A percentile compares a stretch with the other conserved stretches of the same genome.
phyloP scores from a whole-genome alignment of 805 yeast genomes.

The Maudiozyma serrabonitensis region DNA sequence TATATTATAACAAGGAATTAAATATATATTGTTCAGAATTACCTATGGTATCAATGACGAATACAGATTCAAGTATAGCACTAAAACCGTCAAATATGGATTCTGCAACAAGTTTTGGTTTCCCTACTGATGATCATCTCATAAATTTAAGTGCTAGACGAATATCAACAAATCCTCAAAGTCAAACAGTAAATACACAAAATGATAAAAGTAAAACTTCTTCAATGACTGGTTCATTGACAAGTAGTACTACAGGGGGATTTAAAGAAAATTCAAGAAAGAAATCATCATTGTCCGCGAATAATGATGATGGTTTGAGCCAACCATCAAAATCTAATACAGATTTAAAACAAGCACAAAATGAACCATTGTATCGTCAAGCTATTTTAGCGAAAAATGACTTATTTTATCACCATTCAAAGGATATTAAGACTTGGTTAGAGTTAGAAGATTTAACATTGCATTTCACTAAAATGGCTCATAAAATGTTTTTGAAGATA shows the following conservation, averaged over 20 bases:
- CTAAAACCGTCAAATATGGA: neutral
- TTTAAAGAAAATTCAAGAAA: neutral
- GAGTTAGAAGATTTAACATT: slow-evolving; percentile 40
- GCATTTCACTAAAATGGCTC: slow-evolving; percentile 38
- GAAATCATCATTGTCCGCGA: neutral
- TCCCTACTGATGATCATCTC: slow-evolving; percentile 24
- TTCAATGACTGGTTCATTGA: neutral
- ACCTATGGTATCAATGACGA: slow-evolving; percentile 40
- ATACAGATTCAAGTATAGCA: slow-evolving; percentile 4
- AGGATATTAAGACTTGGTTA: slow-evolving; percentile 55
- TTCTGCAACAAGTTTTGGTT: slow-evolving; percentile 3
- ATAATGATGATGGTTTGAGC: neutral
- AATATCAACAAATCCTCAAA: slow-evolving; percentile 11
- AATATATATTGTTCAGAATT: slow-evolving; percentile 49
- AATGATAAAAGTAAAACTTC: neutral
- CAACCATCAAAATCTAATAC: neutral
- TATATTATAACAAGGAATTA: slow-evolving; percentile 52
- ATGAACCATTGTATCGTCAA: slow-evolving; percentile 10
- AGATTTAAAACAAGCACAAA: slow-evolving; percentile 4
- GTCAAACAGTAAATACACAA: neutral
- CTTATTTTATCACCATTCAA: slow-evolving; percentile 48
- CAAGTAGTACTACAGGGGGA: neutral
- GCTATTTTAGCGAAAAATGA: slow-evolving; percentile 28
- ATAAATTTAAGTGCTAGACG: slow-evolving; percentile 24
- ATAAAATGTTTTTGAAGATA: slow-evolving; percentile 42